A percentile compares a stretch with the other conserved stretches of the same genome.
These are phyloP conservation scores for Blakeslea trispora DNA, from an alignment of 371 early-diverging fungal species.

Conservation along the genomic window DNA sequence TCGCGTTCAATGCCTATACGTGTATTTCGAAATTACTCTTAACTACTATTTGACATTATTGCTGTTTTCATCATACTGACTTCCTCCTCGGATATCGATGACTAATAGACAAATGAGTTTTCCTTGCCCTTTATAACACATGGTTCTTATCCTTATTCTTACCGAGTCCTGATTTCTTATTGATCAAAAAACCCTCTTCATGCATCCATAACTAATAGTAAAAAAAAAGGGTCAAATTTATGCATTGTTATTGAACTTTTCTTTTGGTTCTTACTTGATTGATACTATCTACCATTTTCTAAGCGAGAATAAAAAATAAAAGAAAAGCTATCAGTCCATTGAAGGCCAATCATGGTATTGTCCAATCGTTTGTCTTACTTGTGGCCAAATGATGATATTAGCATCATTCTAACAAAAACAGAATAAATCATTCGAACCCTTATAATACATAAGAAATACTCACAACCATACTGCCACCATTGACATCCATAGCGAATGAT, in stretches of 20 bases:
- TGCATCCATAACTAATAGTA: conserved; percentile 47
- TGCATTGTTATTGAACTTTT: background rate
- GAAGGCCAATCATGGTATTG: too few species aligned
- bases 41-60: background rate
- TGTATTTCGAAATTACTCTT: too few species aligned
- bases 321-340: background rate
- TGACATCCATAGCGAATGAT: conserved; percentile 39
- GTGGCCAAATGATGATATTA: conserved; percentile 52
- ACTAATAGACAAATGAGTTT: conserved; percentile 20
- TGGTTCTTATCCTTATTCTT: conserved; percentile 2
- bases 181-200: conserved; percentile 55
- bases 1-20: conserved; percentile 41
- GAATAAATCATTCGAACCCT: background rate
- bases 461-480: conserved; percentile 45
- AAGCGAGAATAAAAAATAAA: too few species aligned
- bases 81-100: conserved; percentile 50
- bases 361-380: conserved; percentile 27
- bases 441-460: background rate
- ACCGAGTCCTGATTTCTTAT: conserved; percentile 55
- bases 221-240: background rate
- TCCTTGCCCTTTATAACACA: background rate
- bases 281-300: conserved; percentile 53
- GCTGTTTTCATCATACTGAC: background rate
- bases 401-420: conserved; percentile 41
- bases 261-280: conserved; percentile 44